Base-by-base conservation (phyloP, 768 basidiomycete genomes). In the Nevesoporus exiguus region DNA sequence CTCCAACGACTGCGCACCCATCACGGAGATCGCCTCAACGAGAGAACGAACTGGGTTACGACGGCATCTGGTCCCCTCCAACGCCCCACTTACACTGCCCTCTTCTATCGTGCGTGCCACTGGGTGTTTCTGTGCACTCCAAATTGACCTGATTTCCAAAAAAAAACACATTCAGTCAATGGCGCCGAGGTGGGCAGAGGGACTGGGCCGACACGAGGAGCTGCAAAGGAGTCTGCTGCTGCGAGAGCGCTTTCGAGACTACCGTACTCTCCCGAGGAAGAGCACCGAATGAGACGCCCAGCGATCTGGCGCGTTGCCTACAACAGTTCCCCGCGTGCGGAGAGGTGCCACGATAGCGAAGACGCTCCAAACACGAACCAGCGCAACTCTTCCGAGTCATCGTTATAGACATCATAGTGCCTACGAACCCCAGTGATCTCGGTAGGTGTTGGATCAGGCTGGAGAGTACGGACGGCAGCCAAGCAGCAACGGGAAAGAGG, bases 221-320 rank as follows among this genome's bases (percentile, higher is more conserved):
- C 52, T n/a, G 54, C 60, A 4, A 47, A 34, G 24, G 58, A 60
- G 34, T 60, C 58, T 15, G 45, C 58, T 10, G 60, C 59, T 3
- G 60, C 59, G 2, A 50, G 60, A 41, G 55, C 55, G 6, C 44
- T 51, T 5, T 40, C 59, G 19, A 47, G 41, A 14, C 19, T 60
- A 9, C 58, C 59, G 3, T 5, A 1, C 17, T 15, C 47, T 21
- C 33, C 27, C 3, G 15, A 7, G 6, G 22, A 31, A 7, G 25
- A 25, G 30, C 24, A 1, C 11, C 17, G 22, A 7, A 11, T 2
- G 25, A 19, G 11, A 13, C 29, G 10, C 5, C 43, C n/a, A 30
- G 25, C 4, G 2, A 21, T 14, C 21, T 5, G 1, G 7, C 3
- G 13, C 4, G 40, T 5, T 41, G 24, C 11, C 40, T 14, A 15